Conservation (phyloP, 1,284 basidiomycete species). For the Rhodotorula sp. region DNA sequence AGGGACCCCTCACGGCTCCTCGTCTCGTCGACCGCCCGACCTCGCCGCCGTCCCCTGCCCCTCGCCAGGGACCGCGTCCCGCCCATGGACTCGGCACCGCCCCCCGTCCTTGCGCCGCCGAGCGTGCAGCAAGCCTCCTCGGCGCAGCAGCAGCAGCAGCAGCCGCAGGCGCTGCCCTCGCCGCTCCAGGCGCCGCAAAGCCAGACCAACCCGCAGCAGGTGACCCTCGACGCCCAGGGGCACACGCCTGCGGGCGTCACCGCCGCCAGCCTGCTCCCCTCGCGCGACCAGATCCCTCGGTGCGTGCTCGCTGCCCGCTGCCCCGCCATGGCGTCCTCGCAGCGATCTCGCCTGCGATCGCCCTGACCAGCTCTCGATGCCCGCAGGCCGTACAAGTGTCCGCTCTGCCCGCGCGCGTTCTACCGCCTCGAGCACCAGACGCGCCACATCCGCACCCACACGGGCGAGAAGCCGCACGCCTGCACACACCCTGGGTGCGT, state of each 20-base stretch:
- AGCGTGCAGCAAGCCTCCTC: too few relatives aligned
- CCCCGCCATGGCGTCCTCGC: constrained; percentile 1
- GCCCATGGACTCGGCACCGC: too few relatives aligned
- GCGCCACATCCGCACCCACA: constrained; percentile 95
- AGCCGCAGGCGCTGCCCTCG: not conserved
- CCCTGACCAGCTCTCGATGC: not conserved
- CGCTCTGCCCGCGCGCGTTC: constrained; percentile 34
- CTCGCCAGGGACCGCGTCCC: too few relatives aligned
- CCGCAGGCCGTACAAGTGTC: constrained; percentile 80
- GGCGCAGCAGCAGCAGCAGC: not conserved
- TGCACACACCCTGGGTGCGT: constrained; percentile 75
- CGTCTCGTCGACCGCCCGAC: too few relatives aligned
- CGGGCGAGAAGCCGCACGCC: constrained; percentile 94
- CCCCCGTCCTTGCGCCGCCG: too few relatives aligned
- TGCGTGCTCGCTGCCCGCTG: not conserved
- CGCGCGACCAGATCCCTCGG: constrained; percentile 39
- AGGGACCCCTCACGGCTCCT: too few relatives aligned
- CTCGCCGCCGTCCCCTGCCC: too few relatives aligned
- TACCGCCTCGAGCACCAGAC: constrained; percentile 63
- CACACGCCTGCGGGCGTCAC: constrained; percentile 34
- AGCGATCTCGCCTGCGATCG: not conserved
- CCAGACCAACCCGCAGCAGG: constrained; percentile 1
- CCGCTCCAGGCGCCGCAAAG: not conserved
- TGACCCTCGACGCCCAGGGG: constrained; percentile 31
- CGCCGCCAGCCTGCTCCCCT: constrained; percentile 31